phyloP scores from a whole-genome alignment of 108 stramenopile genomes.

The Craspedostauros australis region DNA sequence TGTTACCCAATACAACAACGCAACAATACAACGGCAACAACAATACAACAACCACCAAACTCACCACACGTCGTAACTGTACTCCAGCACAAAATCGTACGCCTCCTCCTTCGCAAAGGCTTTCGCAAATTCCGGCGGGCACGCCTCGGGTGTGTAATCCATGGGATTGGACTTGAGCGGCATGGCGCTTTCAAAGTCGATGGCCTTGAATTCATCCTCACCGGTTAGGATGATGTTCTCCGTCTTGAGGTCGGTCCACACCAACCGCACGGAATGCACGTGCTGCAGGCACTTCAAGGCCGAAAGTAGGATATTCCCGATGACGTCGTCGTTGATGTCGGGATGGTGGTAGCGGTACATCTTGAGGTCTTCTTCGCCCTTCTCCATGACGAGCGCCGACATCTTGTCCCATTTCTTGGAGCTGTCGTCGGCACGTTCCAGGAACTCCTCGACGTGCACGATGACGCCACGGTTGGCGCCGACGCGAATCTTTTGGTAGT shows the following conservation, averaged over 20 bases:
- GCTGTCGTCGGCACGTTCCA: not conserved
- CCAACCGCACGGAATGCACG: constrained; percentile 54
- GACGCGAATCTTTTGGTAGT: constrained; percentile 41
- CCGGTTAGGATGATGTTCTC: constrained; percentile 76
- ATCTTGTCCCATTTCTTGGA: constrained; percentile 22
- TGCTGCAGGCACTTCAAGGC: constrained; percentile 60
- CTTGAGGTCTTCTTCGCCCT: constrained; percentile 64
- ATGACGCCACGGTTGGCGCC: constrained; percentile 5
- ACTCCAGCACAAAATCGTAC: constrained; percentile 54
- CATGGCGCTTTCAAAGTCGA: constrained; percentile 83
- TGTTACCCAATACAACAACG: too few relatives aligned
- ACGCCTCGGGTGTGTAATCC: constrained; percentile 86
- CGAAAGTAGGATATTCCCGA: constrained; percentile 7
- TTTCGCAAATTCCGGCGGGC: constrained; percentile 83
- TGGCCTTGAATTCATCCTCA: constrained; percentile 47
- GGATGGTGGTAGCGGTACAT: constrained; percentile 33
- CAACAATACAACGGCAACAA: too few relatives aligned
- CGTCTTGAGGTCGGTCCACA: constrained; percentile 85
- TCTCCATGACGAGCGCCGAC: constrained; percentile 73
- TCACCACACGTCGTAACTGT: constrained; percentile 79
- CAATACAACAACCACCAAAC: too few relatives aligned
- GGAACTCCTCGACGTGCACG: constrained; percentile 1
- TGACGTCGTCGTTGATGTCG: not conserved
- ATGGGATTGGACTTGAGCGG: constrained; percentile 52
- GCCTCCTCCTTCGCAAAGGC: constrained; percentile 55